Percentiles rank a stretch among this genome's conserved stretches.
These are phyloP conservation scores for Cercophora scortea DNA, from an alignment of 495 filamentous ascomycete species.

Conservation along the genomic window DNA sequence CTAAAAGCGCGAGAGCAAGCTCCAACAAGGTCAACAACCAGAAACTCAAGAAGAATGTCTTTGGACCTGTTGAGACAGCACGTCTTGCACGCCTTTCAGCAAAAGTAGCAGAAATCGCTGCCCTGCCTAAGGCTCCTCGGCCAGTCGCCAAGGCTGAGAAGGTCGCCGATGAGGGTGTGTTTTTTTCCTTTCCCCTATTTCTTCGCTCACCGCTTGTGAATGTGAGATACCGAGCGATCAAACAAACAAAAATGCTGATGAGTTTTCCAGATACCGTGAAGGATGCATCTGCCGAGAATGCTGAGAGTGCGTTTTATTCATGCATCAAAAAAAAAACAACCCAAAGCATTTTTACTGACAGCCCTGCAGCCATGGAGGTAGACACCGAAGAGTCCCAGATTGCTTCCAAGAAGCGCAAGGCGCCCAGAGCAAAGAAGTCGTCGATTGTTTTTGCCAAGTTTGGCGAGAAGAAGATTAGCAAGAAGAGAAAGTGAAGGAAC, in stretches of 20 bases:
- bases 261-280: conserved; percentile 9
- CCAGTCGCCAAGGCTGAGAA: conserved; percentile 33
- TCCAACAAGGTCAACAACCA: conserved; percentile 69
- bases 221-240: not conserved
- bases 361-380: conserved; percentile 37
- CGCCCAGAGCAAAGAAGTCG: conserved; percentile 36
- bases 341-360: conserved; percentile 5
- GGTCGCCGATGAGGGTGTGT: conserved; percentile 11
- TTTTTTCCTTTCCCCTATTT: not conserved
- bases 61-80: conserved; percentile 68
- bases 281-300: conserved; percentile 10
- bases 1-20: conserved; percentile 71
- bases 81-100: conserved; percentile 70
- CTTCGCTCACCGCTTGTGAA: not conserved
- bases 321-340: not conserved
- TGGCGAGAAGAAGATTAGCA: conserved; percentile 31
- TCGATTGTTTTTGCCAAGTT: conserved; percentile 46
- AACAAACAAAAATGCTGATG: conserved; percentile 3
- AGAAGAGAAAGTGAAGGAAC: conserved; percentile 29
- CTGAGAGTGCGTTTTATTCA: conserved; percentile 25
- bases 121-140: conserved; percentile 60
- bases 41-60: conserved; percentile 66
- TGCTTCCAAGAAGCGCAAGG: conserved; percentile 30
- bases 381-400: conserved; percentile 25
- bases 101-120: conserved; percentile 67